phyloP scores from a whole-genome alignment of 2,329 filamentous ascomycete genomes.

The Fusarium ambrosium region DNA sequence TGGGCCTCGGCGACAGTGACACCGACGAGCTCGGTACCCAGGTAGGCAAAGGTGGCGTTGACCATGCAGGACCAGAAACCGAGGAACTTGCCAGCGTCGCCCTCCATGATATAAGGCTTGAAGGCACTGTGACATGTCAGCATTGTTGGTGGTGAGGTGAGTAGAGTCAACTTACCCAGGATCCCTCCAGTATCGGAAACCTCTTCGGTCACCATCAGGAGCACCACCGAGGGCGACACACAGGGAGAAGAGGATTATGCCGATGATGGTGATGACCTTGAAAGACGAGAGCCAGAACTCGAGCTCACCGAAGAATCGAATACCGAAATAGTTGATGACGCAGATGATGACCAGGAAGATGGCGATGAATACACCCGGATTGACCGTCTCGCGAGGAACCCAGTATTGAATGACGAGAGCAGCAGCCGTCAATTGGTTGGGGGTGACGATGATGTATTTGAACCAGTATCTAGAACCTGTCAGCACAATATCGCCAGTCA shows the following conservation, averaged over 20 bases:
- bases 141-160: constrained; percentile 7
- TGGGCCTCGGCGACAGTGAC: constrained; percentile 85
- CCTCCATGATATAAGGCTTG: constrained; percentile 46
- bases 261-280: constrained; percentile 77
- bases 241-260: constrained; percentile 74
- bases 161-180: constrained; percentile 57
- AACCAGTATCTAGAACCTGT: constrained; percentile 66
- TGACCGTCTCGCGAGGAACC: constrained; percentile 74
- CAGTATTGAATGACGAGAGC: constrained; percentile 85
- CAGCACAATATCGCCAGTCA: constrained; percentile 6
- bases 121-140: constrained; percentile 52
- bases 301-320: constrained; percentile 77
- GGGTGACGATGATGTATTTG: constrained; percentile 88
- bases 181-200: constrained; percentile 75
- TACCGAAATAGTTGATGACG: constrained; percentile 76
- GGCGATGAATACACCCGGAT: constrained; percentile 84
- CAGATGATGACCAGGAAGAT: constrained; percentile 75
- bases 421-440: constrained; percentile 87
- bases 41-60: constrained; percentile 83
- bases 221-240: constrained; percentile 76
- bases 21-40: constrained; percentile 82
- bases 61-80: constrained; percentile 80
- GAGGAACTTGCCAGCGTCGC: constrained; percentile 65
- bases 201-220: constrained; percentile 71
- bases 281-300: constrained; percentile 74